phyloP scores from a whole-genome alignment of 108 stramenopile species.

The Fragilariopsis cylindrus region DNA sequence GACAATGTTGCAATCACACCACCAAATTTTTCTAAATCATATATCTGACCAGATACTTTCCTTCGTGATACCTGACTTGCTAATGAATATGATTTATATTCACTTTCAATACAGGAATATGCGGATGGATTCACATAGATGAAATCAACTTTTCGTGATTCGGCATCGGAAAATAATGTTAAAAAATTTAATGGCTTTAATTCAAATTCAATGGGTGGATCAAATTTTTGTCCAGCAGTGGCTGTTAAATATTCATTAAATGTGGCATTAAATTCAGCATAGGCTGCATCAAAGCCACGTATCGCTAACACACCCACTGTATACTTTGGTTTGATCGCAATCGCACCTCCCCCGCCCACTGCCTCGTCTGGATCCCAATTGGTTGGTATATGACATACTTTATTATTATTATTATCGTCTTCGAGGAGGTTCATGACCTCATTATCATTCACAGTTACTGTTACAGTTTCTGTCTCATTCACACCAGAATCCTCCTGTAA shows the following conservation, averaged over 20 bases:
- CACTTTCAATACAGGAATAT: slow-evolving; percentile 34
- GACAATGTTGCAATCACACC: slow-evolving; percentile 26
- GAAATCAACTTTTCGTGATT: slow-evolving; percentile 26
- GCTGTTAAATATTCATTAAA: slow-evolving; percentile 35
- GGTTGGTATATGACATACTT: too few relatives aligned
- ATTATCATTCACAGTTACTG: too few relatives aligned
- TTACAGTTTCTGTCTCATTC: too few relatives aligned
- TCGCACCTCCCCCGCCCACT: too few relatives aligned
- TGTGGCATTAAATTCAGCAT: slow-evolving; percentile 37
- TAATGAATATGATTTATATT: slow-evolving; percentile 28
- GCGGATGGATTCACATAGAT: slow-evolving; percentile 35
- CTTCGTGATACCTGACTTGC: slow-evolving; percentile 31
- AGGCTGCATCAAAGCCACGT: slow-evolving; percentile 32
- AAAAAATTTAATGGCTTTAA: slow-evolving; percentile 2
- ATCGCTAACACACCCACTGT: slow-evolving; percentile 42
- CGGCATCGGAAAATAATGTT: neutral
- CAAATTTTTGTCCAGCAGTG: slow-evolving; percentile 39
- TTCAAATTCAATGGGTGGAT: slow-evolving; percentile 31
- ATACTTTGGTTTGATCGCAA: slow-evolving; percentile 11
- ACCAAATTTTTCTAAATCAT: slow-evolving; percentile 38
- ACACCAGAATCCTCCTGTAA: too few relatives aligned
- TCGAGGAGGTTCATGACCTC: too few relatives aligned
- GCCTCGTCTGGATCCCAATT: too few relatives aligned
- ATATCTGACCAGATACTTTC: slow-evolving; percentile 21
- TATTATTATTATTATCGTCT: too few relatives aligned